These are phyloP conservation scores for Fennellomyces sp. DNA, from an alignment of 371 early-diverging fungal species.

Conservation along the genomic window DNA sequence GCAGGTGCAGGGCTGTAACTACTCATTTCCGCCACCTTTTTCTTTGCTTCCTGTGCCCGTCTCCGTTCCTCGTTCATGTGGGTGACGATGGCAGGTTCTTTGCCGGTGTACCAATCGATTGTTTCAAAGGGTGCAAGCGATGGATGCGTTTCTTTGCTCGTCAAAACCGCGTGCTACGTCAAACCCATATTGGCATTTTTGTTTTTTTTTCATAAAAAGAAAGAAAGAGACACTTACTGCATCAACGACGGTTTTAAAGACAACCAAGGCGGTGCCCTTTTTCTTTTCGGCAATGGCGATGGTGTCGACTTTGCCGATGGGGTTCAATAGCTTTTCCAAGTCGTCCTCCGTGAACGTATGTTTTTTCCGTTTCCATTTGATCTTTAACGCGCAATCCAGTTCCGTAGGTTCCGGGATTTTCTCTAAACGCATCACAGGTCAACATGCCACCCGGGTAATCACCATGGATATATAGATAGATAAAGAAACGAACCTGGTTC, in stretches of 20 bases:
- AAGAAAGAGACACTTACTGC: slow-evolving; percentile 38
- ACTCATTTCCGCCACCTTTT: slow-evolving; percentile 14
- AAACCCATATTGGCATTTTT: not conserved
- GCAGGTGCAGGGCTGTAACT: slow-evolving; percentile 9
- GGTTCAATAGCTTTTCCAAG: slow-evolving; percentile 21
- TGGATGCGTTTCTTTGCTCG: slow-evolving; percentile 39
- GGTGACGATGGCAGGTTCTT: slow-evolving; percentile 46
- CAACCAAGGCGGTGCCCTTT: slow-evolving; percentile 41
- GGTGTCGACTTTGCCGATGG: slow-evolving; percentile 38
- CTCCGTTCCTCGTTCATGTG: slow-evolving; percentile 33
- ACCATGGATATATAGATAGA: too few relatives aligned
- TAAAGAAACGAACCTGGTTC: too few relatives aligned
- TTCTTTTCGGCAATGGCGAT: slow-evolving; percentile 39
- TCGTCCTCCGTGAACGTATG: slow-evolving; percentile 33
- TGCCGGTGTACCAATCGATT: slow-evolving; percentile 46
- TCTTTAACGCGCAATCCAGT: slow-evolving; percentile 42
- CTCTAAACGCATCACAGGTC: too few relatives aligned
- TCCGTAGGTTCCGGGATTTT: slow-evolving; percentile 35
- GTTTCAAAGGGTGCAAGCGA: slow-evolving; percentile 35
- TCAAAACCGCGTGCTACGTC: slow-evolving; percentile 43
- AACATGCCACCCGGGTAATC: too few relatives aligned
- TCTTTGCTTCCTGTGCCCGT: slow-evolving; percentile 31
- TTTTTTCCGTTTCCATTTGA: slow-evolving; percentile 53
- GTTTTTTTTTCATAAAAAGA: not conserved
- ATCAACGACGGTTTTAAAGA: slow-evolving; percentile 47